phyloP scores from a whole-genome alignment of 169 alveolate species.

The Blepharisma undulans region DNA sequence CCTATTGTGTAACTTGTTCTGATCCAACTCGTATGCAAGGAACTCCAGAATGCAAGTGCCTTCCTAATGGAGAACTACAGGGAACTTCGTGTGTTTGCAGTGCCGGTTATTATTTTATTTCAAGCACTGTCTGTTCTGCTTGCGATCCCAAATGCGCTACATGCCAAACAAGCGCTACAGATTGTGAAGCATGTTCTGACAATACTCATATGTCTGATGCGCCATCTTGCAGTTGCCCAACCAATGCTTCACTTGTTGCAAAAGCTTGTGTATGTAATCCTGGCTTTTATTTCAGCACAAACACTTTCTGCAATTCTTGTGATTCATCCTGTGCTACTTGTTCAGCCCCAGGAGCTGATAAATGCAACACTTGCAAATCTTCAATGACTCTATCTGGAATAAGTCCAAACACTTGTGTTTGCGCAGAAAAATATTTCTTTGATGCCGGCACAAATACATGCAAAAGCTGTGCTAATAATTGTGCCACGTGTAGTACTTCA shows the following conservation, averaged over 20 bases:
- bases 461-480: no score
- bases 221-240: not conserved
- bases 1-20: not conserved
- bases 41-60: not conserved
- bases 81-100: not conserved
- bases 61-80: no score
- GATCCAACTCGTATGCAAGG: not conserved
- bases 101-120: not conserved
- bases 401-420: no score
- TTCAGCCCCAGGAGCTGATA: no score
- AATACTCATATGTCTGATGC: not conserved
- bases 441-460: no score
- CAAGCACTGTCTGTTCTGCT: not conserved
- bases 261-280: not conserved
- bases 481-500: not conserved
- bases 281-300: not conserved
- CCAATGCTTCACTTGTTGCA: not conserved
- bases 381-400: no score
- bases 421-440: no score
- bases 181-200: not conserved
- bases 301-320: not conserved
- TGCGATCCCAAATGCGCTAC: not conserved
- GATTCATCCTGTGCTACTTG: not conserved
- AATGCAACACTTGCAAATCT: no score
- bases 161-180: not conserved